Evolutionary conservation across 1,139 yeast genomes (phyloP), one percentile per base, ranked within the genome.

Genomic region (Scheffersomyces parashehatae): DNA sequence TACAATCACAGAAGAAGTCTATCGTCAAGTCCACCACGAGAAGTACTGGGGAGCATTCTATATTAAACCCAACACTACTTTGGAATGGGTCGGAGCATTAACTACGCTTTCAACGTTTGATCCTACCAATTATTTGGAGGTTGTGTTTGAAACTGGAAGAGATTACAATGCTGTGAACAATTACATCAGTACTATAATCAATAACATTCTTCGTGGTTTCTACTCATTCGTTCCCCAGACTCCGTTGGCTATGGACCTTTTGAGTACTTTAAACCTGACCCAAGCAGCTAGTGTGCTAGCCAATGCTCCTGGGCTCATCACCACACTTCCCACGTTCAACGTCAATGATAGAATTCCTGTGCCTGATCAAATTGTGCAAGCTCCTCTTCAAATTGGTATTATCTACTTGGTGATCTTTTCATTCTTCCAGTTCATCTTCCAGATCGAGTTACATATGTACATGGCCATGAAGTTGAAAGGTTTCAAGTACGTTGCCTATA

Each of bases 401-500:
- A 60, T 67, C 31, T 67, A 67, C 49, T 52, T 65, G 49, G 62
- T 65, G 33, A 51, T 65, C 9, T 66, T 65, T 50, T 52, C 68
- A 6, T 67, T 67, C 42, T 67, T 66, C 56, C 67, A 60, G 47
- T 67, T 65, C 36, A 42, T 66, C 20, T 62, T 66, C 47, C 53
- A 63, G 36, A 44, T 57, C 29, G 56, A 59, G 28, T 55, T 66
- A 41, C 69, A 67, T 36, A 49, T 52, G 49, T 60, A 52, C 38
- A 59, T 66, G 35, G 66, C 68, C 9, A 29, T 59, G 32, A 65
- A 65, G 39, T 48, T 76, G 20, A 56, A 59, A n/a, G 68, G 80
- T 3, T 45, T 48, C 26, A 64, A 63, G 50, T 79, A 73, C 47
- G 54, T 79, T 5, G 44, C 66, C 0, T 71, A 70, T 47, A 65